These are phyloP conservation scores for Sphagnurus paluster DNA, from an alignment of 1,284 basidiomycete species.

Conservation along the genomic window DNA sequence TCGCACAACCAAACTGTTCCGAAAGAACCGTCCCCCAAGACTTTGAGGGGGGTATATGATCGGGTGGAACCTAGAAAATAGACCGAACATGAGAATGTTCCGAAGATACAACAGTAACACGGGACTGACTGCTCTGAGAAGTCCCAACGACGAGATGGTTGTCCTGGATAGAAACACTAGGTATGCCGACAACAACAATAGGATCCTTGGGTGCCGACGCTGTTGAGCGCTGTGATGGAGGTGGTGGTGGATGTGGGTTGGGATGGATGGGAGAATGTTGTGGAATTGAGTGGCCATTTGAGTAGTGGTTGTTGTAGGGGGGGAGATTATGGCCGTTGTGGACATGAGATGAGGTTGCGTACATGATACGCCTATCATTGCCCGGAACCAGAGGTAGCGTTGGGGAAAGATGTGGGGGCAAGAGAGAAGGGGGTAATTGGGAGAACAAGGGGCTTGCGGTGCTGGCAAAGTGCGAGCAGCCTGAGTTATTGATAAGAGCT, in stretches of 20 bases:
- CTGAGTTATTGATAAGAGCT: slow-evolving; percentile 12
- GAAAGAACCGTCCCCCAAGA: slow-evolving; percentile 94
- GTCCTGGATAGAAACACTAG: slow-evolving; percentile 68
- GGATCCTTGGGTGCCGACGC: slow-evolving; percentile 47
- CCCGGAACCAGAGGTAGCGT: slow-evolving; percentile 34
- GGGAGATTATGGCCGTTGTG: slow-evolving; percentile 42
- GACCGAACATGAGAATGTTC: slow-evolving; percentile 17
- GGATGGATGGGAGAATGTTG: slow-evolving; percentile 25
- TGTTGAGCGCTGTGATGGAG: slow-evolving; percentile 29
- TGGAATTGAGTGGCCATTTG: slow-evolving; percentile 28
- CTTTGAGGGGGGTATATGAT: slow-evolving; percentile 77
- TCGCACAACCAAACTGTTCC: slow-evolving; percentile 99
- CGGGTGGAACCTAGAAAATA: slow-evolving; percentile 49
- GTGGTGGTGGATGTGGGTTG: slow-evolving; percentile 22
- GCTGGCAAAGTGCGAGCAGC: slow-evolving; percentile 14
- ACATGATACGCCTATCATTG: slow-evolving; percentile 68
- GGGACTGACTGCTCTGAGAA: slow-evolving; percentile 61
- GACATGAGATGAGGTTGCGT: slow-evolving; percentile 55
- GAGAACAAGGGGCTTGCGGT: slow-evolving; percentile 14
- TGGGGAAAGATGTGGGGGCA: slow-evolving; percentile 25
- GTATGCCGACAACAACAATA: slow-evolving; percentile 66
- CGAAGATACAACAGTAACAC: slow-evolving; percentile 12
- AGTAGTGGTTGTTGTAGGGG: slow-evolving; percentile 32
- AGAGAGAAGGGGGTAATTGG: slow-evolving; percentile 25
- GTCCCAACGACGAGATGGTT: slow-evolving; percentile 69